Base-by-base conservation (phyloP, 768 basidiomycete genomes). In the Calvatia gigantea region DNA sequence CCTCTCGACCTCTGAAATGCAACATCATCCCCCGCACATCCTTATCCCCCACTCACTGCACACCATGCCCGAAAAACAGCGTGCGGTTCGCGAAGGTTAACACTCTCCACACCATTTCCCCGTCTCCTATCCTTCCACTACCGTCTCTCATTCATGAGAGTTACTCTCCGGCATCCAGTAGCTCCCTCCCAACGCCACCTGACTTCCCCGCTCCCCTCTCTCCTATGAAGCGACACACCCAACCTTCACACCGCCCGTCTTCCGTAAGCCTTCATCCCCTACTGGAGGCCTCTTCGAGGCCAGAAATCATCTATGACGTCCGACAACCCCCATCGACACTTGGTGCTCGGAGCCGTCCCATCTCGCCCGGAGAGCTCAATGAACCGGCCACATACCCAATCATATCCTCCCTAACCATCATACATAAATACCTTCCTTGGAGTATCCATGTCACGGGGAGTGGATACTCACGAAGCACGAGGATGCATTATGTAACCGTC, bases 351-450 rank as follows among this genome's bases (percentile, higher is more conserved):
- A 33, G 54, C 21, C 47, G 39, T 31, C 14, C 19, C 21, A 48
- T 56, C 19, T 41, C 54, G 4, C 39, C 54, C 3, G 21, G 31
- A 2, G 39, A 42, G 15, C 33, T 56, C 38, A 48, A 28, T 17
- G 54, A 56, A 9, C 31, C 54, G 2, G 54, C 54, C 8, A 56
- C 46, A 12, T 41, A 37, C 5, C 54, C 47, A 31, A 17, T 11
- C 15, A 11, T 29, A 7, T 25, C 46, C 14, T 56, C 46, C 12
- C 48, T 56, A 47, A 48, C 38, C 31, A 42, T 56, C 31, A 31
- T n/a, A 2, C 28, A 42, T 42, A 25, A 41, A 31, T 33, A 56
- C 33, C 46, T 56, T n/a, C 45, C 54, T 43, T 56, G 54, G 54
- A 42, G 28, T 19, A 49, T 56, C 9, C 46, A 41, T 1, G 54